Evolutionary conservation across 306 rosid species (phyloP), one percentile per base, ranked within the genome.

Genomic region (Lithocarpus polystachyus): DNA sequence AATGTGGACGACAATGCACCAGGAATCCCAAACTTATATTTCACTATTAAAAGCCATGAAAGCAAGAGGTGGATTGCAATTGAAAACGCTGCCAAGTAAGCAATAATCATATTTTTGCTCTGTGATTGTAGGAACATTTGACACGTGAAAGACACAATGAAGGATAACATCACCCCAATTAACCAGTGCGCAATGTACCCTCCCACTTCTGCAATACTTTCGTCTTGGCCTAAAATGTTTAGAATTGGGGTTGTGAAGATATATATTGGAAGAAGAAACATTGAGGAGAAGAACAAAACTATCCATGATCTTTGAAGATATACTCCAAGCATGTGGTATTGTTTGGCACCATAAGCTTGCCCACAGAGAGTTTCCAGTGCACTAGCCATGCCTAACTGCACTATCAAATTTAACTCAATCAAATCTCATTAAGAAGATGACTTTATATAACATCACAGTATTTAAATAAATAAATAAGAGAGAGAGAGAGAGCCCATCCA

Each of bases 261-360:
- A 65, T 43, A 88, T 20, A 88, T 26, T 1, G 37, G 37, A 33
- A 33, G 80, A 64, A 90, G 80, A 11, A 81, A 17, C 3, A 83
- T 11, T 64, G 88, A 12, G 60, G 84, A 53, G 6, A 72, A 5
- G 81, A 75, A 81, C 82, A 88, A 68, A 5, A 90, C 88, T 79
- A 90, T 51, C 94, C 94, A 90, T 2, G 94, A 90, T 69, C 94
- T 88, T 69, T 90, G 94, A 57, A 90, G 92, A 80, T 90, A 84
- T 51, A 90, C 56, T 77, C 94, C 94, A 20, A 90, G 86, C 90
- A 90, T 88, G 24, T 77, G 72, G 81, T 88, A 83, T 5, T 83
- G 82, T 71, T 76, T 88, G 4, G 94, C 94, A 6, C 94, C 92
- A 75, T 75, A 88, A n/a, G 89, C 90, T 85, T 90, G 94, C 28